These are phyloP conservation scores for Globisporangium paddicum DNA, from an alignment of 352 stramenopile species.

Conservation along the genomic window DNA sequence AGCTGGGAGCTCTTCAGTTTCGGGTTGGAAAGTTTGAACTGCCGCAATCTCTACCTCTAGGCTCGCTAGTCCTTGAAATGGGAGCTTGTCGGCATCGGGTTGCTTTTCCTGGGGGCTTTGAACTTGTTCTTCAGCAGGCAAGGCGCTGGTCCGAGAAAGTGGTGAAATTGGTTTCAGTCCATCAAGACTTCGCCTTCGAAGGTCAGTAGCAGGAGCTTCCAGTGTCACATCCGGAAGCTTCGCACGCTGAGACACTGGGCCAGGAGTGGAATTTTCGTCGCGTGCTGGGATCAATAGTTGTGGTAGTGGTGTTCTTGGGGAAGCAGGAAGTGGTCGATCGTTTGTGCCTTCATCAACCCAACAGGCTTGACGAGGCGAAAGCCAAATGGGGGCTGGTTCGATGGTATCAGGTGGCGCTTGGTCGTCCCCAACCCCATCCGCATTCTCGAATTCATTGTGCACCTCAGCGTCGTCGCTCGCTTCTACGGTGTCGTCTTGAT, in stretches of 20 bases:
- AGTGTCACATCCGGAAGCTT: not conserved
- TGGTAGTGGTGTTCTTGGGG: not conserved
- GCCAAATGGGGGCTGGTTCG: not conserved
- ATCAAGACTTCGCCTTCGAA: not conserved
- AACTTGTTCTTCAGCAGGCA: not conserved
- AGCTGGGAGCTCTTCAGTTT: not conserved
- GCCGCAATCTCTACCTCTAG: not conserved
- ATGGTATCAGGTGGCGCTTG: not conserved
- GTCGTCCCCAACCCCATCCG: not conserved
- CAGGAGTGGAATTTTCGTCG: not conserved
- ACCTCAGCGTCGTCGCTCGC: not conserved
- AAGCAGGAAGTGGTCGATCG: not conserved
- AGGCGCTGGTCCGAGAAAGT: not conserved
- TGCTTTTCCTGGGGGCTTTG: not conserved
- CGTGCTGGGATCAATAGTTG: not conserved
- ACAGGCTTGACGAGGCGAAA: constrained; percentile 10
- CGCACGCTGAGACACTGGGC: not conserved
- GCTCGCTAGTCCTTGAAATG: not conserved
- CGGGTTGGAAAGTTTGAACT: not conserved
- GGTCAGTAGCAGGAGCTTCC: not conserved
- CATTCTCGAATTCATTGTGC: not conserved
- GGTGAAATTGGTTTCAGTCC: not conserved
- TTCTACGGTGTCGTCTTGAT: not conserved
- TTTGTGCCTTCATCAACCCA: not conserved
- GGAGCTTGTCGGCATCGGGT: not conserved